These are phyloP conservation scores for Maudiozyma serrabonitensis DNA, from an alignment of 805 yeast genomes.

Conservation along the genomic window DNA sequence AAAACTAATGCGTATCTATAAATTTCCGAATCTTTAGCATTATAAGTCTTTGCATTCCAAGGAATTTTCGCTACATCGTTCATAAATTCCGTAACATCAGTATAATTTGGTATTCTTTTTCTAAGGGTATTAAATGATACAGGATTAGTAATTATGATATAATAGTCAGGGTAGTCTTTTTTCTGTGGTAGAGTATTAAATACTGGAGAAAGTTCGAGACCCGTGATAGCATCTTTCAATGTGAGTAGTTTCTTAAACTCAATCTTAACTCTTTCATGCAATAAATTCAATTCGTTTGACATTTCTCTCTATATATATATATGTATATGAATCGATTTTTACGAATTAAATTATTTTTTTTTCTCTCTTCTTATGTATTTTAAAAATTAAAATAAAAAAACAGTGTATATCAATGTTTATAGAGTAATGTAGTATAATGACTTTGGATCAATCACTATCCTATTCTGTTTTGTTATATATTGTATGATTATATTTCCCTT, in stretches of 20 bases:
- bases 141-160: conserved; percentile 69
- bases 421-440: too few relatives aligned
- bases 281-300: not conserved
- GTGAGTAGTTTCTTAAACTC: conserved; percentile 18
- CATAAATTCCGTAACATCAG: conserved; percentile 56
- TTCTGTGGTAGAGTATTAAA: conserved; percentile 48
- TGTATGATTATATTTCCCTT: too few relatives aligned
- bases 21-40: conserved; percentile 57
- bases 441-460: too few relatives aligned
- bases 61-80: conserved; percentile 74
- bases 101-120: conserved; percentile 49
- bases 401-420: too few relatives aligned
- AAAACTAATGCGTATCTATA: conserved; percentile 54
- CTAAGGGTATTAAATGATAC: conserved; percentile 68
- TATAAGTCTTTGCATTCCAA: conserved; percentile 84
- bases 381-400: too few relatives aligned
- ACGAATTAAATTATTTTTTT: too few relatives aligned
- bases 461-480: too few relatives aligned
- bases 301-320: not conserved
- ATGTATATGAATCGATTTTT: too few relatives aligned
- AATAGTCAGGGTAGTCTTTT: conserved; percentile 66
- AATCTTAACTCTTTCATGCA: conserved; percentile 1
- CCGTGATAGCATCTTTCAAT: conserved; percentile 20
- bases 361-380: too few relatives aligned
- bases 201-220: conserved; percentile 23